Percentiles rank a stretch among this genome's conserved stretches.
phyloP scores from a whole-genome alignment of 2,329 filamentous ascomycete species.

The Endoconidiophora polonica region DNA sequence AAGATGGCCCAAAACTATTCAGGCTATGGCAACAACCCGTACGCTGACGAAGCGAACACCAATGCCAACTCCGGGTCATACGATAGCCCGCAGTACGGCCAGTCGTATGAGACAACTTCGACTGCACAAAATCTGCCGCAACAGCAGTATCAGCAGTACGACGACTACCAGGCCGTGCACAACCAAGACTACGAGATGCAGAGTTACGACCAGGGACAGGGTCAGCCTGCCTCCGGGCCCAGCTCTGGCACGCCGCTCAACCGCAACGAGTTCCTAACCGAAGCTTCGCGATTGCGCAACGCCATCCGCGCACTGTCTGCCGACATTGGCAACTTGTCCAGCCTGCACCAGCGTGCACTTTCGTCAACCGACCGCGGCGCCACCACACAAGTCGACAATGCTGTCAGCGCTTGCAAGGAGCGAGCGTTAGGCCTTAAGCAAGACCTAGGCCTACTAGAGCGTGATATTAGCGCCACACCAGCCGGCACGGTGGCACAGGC shows the following conservation, averaged over 20 bases:
- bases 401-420: slow-evolving; percentile 52
- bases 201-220: slow-evolving; percentile 25
- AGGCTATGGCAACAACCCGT: slow-evolving; percentile 49
- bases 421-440: slow-evolving; percentile 63
- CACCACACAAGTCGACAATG: slow-evolving; percentile 43
- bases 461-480: slow-evolving; percentile 31
- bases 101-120: slow-evolving; percentile 16
- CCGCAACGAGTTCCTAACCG: slow-evolving; percentile 51
- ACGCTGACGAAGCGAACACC: slow-evolving; percentile 20
- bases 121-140: slow-evolving; percentile 14
- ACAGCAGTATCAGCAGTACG: slow-evolving; percentile 13
- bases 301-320: slow-evolving; percentile 51
- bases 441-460: slow-evolving; percentile 60
- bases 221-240: slow-evolving; percentile 17
- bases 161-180: slow-evolving; percentile 15
- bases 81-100: too few relatives aligned
- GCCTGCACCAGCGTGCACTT: slow-evolving; percentile 55
- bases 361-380: slow-evolving; percentile 40
- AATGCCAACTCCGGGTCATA: background rate
- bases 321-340: slow-evolving; percentile 50
- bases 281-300: slow-evolving; percentile 48
- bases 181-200: slow-evolving; percentile 34
- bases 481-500: slow-evolving; percentile 38
- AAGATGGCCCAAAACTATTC: slow-evolving; percentile 26
- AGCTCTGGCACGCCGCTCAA: slow-evolving; percentile 26